phyloP scores from a whole-genome alignment of 495 filamentous ascomycete genomes.

The Penicillium mononematosum region DNA sequence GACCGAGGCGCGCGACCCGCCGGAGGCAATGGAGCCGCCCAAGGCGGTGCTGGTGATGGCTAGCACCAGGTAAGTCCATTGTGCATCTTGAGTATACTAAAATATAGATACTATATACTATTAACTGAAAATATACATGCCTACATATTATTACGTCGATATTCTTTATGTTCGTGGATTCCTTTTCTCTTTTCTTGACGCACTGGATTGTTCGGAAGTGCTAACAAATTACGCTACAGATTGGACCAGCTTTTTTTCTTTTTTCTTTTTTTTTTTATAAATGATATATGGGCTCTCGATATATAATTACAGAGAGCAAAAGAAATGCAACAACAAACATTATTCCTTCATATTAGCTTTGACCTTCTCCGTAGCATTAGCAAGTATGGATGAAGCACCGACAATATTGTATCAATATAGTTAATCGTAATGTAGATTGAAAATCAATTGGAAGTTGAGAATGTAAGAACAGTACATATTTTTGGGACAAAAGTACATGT shows the following conservation, averaged over 20 bases:
- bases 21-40: too few relatives aligned
- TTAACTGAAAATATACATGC: too few relatives aligned
- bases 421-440: not conserved
- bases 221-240: not conserved
- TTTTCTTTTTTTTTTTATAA: not conserved
- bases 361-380: not conserved
- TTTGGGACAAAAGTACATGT: not conserved
- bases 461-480: not conserved
- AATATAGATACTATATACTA: too few relatives aligned
- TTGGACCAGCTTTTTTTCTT: not conserved
- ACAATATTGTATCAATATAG: slow-evolving; percentile 2
- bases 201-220: not conserved
- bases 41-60: too few relatives aligned
- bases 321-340: too few relatives aligned
- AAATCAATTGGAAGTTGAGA: not conserved
- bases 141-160: too few relatives aligned
- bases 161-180: too few relatives aligned
- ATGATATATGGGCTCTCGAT: not conserved
- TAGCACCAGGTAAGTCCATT: too few relatives aligned
- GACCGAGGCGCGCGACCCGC: too few relatives aligned
- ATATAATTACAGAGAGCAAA: too few relatives aligned
- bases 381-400: not conserved
- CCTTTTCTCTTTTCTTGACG: too few relatives aligned
- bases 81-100: too few relatives aligned
- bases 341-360: not conserved